Percentiles rank a stretch among this genome's conserved stretches.
Evolutionary conservation across 805 yeast species (phyloP).

Genomic region (Ascoidea tarda): DNA sequence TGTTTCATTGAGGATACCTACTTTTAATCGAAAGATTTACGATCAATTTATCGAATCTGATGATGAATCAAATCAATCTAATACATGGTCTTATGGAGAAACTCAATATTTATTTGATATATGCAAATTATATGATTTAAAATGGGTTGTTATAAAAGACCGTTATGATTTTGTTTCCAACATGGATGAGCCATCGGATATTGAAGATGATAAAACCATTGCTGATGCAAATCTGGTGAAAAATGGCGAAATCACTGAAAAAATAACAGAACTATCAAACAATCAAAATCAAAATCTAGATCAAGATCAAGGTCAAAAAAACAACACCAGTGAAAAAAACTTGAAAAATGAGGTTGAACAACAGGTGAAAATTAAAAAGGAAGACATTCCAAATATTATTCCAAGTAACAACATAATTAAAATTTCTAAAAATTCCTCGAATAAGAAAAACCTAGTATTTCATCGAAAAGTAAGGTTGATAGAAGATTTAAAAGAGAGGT

Average conservation of each 20-base stretch:
- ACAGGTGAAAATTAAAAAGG: neutral
- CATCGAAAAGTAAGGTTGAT: slow-evolving; percentile 25
- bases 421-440: neutral
- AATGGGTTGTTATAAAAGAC: slow-evolving; percentile 58
- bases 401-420: too few relatives aligned
- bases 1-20: slow-evolving; percentile 54
- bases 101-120: slow-evolving; percentile 66
- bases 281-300: neutral
- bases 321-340: neutral
- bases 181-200: neutral
- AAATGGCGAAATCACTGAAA: neutral
- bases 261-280: neutral
- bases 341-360: neutral
- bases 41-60: slow-evolving; percentile 30
- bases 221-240: neutral
- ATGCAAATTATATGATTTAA: slow-evolving; percentile 34
- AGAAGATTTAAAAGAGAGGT: slow-evolving; percentile 77
- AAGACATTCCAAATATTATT: neutral
- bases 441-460: neutral
- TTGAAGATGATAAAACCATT: neutral
- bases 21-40: slow-evolving; percentile 49
- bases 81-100: slow-evolving; percentile 61
- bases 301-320: neutral
- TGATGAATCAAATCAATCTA: slow-evolving; percentile 10
- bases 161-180: slow-evolving; percentile 23